phyloP scores from a whole-genome alignment of 2,329 filamentous ascomycete species.

The Fusarium proliferatum region DNA sequence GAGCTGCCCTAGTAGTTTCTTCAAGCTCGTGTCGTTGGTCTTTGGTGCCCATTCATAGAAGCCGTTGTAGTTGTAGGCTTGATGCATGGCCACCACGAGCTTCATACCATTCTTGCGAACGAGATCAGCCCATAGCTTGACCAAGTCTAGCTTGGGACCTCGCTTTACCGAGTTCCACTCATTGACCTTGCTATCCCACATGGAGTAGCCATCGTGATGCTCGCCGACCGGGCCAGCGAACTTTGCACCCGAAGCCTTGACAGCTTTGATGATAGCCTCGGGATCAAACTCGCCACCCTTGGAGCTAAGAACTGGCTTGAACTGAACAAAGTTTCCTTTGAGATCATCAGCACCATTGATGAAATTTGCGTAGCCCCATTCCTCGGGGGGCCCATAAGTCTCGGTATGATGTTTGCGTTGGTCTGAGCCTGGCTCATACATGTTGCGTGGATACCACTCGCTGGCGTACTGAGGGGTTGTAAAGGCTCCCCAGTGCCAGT shows the following conservation, averaged over 20 bases:
- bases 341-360: conserved; percentile 9
- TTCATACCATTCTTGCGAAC: conserved; percentile 19
- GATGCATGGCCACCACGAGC: conserved; percentile 21
- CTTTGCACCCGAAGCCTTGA: conserved; percentile 9
- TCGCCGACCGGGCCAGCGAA: conserved; percentile 20
- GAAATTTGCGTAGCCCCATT: conserved; percentile 19
- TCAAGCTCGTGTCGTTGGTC: conserved; percentile 6
- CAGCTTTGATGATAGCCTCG: conserved; percentile 5
- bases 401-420: conserved; percentile 9
- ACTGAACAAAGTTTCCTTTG: conserved; percentile 9
- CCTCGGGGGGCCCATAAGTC: conserved; percentile 5
- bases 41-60: conserved; percentile 18
- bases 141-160: conserved; percentile 10
- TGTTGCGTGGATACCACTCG: conserved; percentile 26
- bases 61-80: conserved; percentile 22
- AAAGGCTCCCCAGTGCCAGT: conserved; percentile 31
- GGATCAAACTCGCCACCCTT: conserved; percentile 10
- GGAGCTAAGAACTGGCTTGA: conserved; percentile 2
- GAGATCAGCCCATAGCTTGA: conserved; percentile 8
- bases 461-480: conserved; percentile 18
- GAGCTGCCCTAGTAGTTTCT: not conserved
- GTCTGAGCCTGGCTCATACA: conserved; percentile 17
- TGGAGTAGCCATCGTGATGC: conserved; percentile 24
- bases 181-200: conserved; percentile 24
- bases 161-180: conserved; percentile 19